A percentile compares a stretch with the other conserved stretches of the same genome.
phyloP scores from a whole-genome alignment of 768 basidiomycete species.

The Boletus eberwhitei region DNA sequence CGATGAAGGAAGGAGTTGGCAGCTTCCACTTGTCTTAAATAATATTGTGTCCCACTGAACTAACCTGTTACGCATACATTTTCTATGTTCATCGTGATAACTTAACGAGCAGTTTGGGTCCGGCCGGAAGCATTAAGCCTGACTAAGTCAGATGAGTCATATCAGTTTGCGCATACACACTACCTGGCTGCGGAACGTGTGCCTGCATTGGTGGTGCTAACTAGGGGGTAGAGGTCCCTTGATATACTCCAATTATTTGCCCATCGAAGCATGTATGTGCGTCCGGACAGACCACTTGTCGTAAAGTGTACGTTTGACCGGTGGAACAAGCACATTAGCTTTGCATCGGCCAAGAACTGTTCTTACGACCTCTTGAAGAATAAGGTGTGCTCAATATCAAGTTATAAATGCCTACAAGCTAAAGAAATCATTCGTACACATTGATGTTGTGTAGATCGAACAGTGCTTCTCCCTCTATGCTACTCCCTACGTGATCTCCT shows the following conservation, averaged over 20 bases:
- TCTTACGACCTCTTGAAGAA: slow-evolving; percentile 68
- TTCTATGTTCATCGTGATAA: not conserved
- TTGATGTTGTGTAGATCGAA: slow-evolving; percentile 56
- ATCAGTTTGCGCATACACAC: not conserved
- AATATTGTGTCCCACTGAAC: slow-evolving; percentile 23
- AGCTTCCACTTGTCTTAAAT: slow-evolving; percentile 92
- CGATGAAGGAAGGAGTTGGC: slow-evolving; percentile 92
- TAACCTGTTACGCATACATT: slow-evolving; percentile 23
- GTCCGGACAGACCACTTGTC: slow-evolving; percentile 74
- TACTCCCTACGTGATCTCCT: slow-evolving; percentile 68
- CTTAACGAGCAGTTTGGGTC: too few species aligned
- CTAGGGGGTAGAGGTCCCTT: not conserved
- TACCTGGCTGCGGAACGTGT: slow-evolving; percentile 27
- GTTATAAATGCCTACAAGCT: not conserved
- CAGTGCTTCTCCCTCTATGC: slow-evolving; percentile 77
- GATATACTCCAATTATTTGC: slow-evolving; percentile 2
- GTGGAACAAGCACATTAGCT: slow-evolving; percentile 72
- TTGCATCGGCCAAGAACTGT: slow-evolving; percentile 75
- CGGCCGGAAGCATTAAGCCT: too few species aligned
- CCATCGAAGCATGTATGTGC: slow-evolving; percentile 32
- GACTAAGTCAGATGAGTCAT: slow-evolving; percentile 1
- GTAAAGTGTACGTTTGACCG: slow-evolving; percentile 83
- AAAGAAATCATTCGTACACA: not conserved
- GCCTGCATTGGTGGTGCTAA: not conserved
- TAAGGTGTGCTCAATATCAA: slow-evolving; percentile 50